phyloP scores from a whole-genome alignment of 768 basidiomycete genomes.

The Tephrocybe rancida region DNA sequence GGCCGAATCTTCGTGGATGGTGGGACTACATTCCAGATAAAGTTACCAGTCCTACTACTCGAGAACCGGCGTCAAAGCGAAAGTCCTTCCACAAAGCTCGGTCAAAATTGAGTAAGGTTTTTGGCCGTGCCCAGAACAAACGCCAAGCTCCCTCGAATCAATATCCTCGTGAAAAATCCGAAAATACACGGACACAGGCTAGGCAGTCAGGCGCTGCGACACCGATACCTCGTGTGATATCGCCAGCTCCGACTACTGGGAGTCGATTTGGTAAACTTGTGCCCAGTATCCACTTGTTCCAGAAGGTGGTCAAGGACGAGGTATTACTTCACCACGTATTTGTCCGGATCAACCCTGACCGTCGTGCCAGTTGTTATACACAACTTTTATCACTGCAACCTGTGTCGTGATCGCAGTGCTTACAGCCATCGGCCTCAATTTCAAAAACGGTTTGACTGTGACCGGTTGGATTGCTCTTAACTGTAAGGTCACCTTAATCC shows the following conservation, averaged over 20 bases:
- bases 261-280: conserved; percentile 51
- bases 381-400: conserved; percentile 51
- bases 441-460: conserved; percentile 44
- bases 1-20: conserved; percentile 44
- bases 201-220: neutral
- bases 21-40: conserved; percentile 53
- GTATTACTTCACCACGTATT: conserved; percentile 41
- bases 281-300: conserved; percentile 55
- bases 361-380: conserved; percentile 49
- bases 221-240: conserved; percentile 15
- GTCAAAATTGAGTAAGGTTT: conserved; percentile 1
- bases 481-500: conserved; percentile 38
- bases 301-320: conserved; percentile 63
- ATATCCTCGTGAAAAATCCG: neutral
- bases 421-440: conserved; percentile 51
- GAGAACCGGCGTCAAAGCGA: neutral
- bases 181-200: neutral
- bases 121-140: neutral
- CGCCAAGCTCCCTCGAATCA: neutral
- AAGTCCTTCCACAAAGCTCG: neutral
- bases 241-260: conserved; percentile 32
- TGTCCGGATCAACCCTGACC: neutral
- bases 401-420: conserved; percentile 51
- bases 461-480: conserved; percentile 56
- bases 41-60: conserved; percentile 6